Evolutionary conservation across 768 basidiomycete genomes (phyloP).

Genomic region (Mycena kentingensis): DNA sequence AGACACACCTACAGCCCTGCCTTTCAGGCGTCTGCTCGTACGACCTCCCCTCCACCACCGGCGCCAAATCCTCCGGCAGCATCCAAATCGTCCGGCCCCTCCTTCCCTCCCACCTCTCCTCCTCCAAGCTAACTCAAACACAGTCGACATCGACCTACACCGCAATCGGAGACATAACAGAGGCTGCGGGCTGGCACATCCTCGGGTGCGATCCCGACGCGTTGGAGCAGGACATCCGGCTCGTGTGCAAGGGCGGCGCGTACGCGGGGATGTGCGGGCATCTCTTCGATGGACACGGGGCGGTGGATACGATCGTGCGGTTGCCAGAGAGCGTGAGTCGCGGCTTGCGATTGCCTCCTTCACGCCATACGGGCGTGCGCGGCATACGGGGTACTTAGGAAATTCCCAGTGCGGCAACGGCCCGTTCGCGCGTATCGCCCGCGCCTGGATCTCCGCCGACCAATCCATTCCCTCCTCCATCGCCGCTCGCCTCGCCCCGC

Average conservation of each 20-base stretch:
- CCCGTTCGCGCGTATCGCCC: conserved; percentile 34
- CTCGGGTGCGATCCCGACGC: conserved; percentile 11
- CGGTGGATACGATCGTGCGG: conserved; percentile 35
- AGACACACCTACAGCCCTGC: conserved; percentile 6
- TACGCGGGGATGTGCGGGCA: conserved; percentile 11
- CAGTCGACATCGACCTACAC: neutral
- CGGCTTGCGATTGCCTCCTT: too few species aligned
- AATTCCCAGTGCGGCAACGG: conserved; percentile 24
- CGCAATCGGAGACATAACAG: conserved; percentile 18
- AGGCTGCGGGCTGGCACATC: conserved; percentile 19
- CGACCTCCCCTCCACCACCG: conserved; percentile 17
- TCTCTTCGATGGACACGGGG: conserved; percentile 21
- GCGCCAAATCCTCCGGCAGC: conserved; percentile 10
- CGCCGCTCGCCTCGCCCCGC: conserved; percentile 21
- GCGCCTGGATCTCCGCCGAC: conserved; percentile 31
- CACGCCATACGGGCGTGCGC: too few species aligned
- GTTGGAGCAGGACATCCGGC: conserved; percentile 21
- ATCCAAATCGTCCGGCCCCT: conserved; percentile 10
- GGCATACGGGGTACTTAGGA: too few species aligned
- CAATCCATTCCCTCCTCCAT: conserved; percentile 28
- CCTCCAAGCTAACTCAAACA: conserved; percentile 4
- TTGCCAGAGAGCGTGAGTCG: conserved; percentile 32
- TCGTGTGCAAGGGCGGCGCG: conserved; percentile 15
- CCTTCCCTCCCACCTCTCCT: neutral
- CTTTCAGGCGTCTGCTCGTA: conserved; percentile 12